Base-by-base conservation (phyloP, 306 rosid species). In the Dalbergia cochinchinensis region DNA sequence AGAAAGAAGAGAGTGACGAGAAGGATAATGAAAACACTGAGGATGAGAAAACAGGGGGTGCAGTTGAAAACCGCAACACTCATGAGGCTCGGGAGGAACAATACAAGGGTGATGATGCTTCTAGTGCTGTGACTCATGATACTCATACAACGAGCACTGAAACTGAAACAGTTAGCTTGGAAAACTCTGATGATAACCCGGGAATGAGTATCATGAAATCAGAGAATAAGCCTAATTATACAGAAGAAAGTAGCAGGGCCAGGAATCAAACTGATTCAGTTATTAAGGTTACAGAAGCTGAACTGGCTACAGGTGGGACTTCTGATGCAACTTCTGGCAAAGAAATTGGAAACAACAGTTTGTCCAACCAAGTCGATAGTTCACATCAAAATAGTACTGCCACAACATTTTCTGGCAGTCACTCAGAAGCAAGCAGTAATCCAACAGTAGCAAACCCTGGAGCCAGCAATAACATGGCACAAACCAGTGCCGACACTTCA, bases 21-120 rank as follows among this genome's bases (percentile, higher is more conserved):
- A 78, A 71, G 11, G 88, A 86, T 8, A 76, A 33, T 42, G 84
- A 75, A 37, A 55, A 39, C 54, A 71, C 47, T 26, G 67, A 73
- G 62, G 83, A 80, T 61, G 90, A 84, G 54, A 88, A 82, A 50
- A 82, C 35, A 42, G 87, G 80, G 55, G 83, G 77, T 74, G 82
- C 33, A 41, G 74, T 64, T 74, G 90, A 84, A 59, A 78, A 82
- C 19, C 88, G 84, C 61, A 80, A 79, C 68, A 84, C 83, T 73
- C 98, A 85, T 19, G 98, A 90, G 83, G 97, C 98, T 57, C 85
- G 94, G 20, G 98, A 93, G 88, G 92, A 90, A 75, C 63, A 91
- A 34, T 93, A 93, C 85, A 91, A 85, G 80, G 97, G 84, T 0
- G 98, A 93, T 69, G 98, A 93, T 87, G 98, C 98, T 72, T 93